Base-by-base conservation (phyloP, 495 filamentous ascomycete species). In the Echria macrotheca region DNA sequence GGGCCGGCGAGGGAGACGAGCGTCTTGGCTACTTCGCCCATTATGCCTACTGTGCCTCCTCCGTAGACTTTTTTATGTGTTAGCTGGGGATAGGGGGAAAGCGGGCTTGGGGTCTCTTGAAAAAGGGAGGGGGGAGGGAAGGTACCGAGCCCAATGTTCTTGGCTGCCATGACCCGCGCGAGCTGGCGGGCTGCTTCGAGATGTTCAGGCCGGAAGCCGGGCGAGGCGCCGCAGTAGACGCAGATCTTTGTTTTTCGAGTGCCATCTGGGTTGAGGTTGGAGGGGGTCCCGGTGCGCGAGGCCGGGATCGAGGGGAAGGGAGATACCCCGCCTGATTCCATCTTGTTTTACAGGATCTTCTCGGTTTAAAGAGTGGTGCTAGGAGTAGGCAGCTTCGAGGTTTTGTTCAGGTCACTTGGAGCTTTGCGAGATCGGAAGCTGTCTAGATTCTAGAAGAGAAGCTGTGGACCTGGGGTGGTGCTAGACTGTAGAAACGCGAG, bases 1-100 rank as follows among this genome's bases (percentile, higher is more conserved):
- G 89, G 88, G 0, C 93, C 94, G 15, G 84, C 82, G 32, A 96
- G 82, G 0, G 81, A 73, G 58, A 94, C 88, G n/a, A 97, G 81
- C 0, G 89, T 91, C 36, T 80, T 80, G 23, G 93, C 87, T 0
- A 98, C 59, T 55, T 95, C 89, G 55, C 93, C 93, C 93, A 98
- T 98, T 18, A 98, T 74, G 6, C 93, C 93, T 5, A 85, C 81
- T 14, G 94, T 96, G 58, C 93, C 93, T 50, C 94, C 93, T 59
- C 93, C 93, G 67, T 96, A 98, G 45, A 97, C 86, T 75, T 22
- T 18, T 35, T 8, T 12, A 37, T 8, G 12, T 14, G 17, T 40
- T 3, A 28, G 23, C 10, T 40, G 33, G 12, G 1, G 25, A 1
- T 24, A n/a, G 19, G 10, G 6, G 2, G 32, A 17, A 22, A 14